These are phyloP conservation scores for Penicillium bovifimosum DNA, from an alignment of 495 filamentous ascomycete genomes.

Conservation along the genomic window DNA sequence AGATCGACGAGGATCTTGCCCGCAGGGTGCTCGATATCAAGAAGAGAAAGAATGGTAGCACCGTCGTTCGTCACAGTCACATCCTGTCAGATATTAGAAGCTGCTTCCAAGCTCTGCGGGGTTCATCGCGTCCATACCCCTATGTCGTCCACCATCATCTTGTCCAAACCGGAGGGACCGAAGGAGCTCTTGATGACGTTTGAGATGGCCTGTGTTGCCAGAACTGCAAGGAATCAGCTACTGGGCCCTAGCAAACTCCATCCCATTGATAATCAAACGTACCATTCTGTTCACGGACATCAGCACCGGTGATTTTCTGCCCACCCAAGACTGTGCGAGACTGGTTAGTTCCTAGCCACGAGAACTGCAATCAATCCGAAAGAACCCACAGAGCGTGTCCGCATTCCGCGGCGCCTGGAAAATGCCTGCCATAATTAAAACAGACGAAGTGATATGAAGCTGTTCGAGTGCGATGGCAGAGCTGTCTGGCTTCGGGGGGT, in stretches of 20 bases:
- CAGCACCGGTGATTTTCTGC: constrained; percentile 88
- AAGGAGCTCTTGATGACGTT: constrained; percentile 99
- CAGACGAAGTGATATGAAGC: constrained; percentile 18
- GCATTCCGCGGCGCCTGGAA: constrained; percentile 84
- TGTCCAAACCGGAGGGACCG: constrained; percentile 92
- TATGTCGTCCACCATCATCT: constrained; percentile 99
- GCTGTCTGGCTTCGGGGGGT: constrained; percentile 28
- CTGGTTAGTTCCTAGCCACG: constrained; percentile 20
- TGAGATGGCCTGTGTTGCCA: constrained; percentile 92
- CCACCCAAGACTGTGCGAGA: constrained; percentile 72
- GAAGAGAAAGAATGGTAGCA: constrained; percentile 87
- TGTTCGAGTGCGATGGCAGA: constrained; percentile 29
- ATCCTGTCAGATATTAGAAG: constrained; percentile 55
- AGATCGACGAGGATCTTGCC: constrained; percentile 98
- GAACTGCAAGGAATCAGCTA: constrained; percentile 50
- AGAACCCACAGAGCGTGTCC: constrained; percentile 69
- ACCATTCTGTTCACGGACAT: constrained; percentile 96
- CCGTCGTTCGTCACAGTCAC: constrained; percentile 99
- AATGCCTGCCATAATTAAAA: constrained; percentile 67
- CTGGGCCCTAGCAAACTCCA: not conserved
- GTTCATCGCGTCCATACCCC: constrained; percentile 55
- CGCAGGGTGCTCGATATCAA: constrained; percentile 96
- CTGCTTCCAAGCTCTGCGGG: constrained; percentile 25
- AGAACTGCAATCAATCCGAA: not conserved
- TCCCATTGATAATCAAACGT: constrained; percentile 22